phyloP scores from a whole-genome alignment of 768 basidiomycete species.

The Daedalea quercina region DNA sequence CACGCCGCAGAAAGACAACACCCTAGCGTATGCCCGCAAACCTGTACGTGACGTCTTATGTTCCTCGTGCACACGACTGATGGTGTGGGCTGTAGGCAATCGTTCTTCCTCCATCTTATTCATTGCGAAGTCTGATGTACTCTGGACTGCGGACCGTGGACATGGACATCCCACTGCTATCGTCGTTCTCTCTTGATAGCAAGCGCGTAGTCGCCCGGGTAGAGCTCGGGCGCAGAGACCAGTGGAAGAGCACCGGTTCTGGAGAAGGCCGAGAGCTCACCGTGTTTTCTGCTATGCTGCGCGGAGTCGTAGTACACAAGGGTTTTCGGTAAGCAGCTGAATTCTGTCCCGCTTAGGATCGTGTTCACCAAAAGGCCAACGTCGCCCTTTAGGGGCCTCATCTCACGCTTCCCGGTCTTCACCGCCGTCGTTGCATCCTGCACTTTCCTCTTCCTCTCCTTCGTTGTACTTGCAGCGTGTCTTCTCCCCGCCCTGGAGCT shows the following conservation, averaged over 20 bases:
- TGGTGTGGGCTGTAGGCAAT: conserved; percentile 41
- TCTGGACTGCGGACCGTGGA: conserved; percentile 34
- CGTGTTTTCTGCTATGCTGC: conserved; percentile 53
- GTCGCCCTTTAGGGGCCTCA: conserved; percentile 56
- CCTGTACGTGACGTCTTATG: conserved; percentile 50
- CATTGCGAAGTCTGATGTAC: conserved; percentile 31
- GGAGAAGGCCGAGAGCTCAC: conserved; percentile 72
- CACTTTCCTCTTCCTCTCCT: conserved; percentile 29
- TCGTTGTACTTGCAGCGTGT: conserved; percentile 24
- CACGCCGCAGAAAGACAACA: conserved; percentile 50
- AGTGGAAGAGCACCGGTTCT: conserved; percentile 61
- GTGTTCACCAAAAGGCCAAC: background rate
- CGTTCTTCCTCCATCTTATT: conserved; percentile 35
- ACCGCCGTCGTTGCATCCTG: conserved; percentile 38
- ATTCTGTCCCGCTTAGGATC: background rate
- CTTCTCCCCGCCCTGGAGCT: conserved; percentile 26
- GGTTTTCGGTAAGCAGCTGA: conserved; percentile 54
- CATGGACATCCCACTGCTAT: conserved; percentile 52
- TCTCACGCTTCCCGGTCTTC: conserved; percentile 61
- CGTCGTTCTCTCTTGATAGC: conserved; percentile 42
- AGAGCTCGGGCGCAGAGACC: conserved; percentile 69
- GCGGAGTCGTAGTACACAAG: conserved; percentile 54
- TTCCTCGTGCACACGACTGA: background rate
- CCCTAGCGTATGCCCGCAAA: conserved; percentile 51
- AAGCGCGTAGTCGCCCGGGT: conserved; percentile 49